phyloP scores from a whole-genome alignment of 2,329 filamentous ascomycete species.

The Beauveria brongniartii region DNA sequence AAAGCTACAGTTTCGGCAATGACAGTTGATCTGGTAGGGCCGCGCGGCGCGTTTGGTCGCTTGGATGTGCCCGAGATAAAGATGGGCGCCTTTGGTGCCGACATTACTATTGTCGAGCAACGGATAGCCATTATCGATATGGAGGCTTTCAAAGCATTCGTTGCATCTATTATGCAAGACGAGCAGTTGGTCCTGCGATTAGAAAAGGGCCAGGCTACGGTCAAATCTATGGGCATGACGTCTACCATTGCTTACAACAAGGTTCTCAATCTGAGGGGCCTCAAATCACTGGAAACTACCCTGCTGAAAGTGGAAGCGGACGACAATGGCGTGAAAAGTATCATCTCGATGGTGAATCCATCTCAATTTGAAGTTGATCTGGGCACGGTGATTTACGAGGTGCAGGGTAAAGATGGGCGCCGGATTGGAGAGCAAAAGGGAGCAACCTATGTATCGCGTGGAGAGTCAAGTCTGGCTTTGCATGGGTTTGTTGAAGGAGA shows the following conservation, averaged over 20 bases:
- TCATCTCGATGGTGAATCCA: background rate
- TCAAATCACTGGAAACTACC: background rate
- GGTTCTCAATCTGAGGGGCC: background rate
- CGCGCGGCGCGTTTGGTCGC: conserved; percentile 2
- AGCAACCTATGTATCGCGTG: background rate
- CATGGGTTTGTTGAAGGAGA: background rate
- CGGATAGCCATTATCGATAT: background rate
- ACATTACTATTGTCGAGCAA: conserved; percentile 4
- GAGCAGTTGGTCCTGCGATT: background rate
- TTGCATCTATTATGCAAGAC: background rate
- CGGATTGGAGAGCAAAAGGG: conserved; percentile 4
- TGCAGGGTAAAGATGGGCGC: background rate
- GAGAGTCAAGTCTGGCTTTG: background rate
- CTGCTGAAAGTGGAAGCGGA: background rate
- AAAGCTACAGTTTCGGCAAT: conserved; percentile 1
- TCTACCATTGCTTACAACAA: conserved; percentile 5
- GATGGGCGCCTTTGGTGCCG: conserved; percentile 8
- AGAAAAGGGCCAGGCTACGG: conserved; percentile 2
- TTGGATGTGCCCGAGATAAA: conserved; percentile 5
- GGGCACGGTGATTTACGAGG: conserved; percentile 4
- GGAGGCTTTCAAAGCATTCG: conserved; percentile 3
- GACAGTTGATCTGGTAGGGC: conserved; percentile 9
- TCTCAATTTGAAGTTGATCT: conserved; percentile 9
- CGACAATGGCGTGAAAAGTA: background rate
- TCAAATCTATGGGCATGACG: conserved; percentile 7